phyloP scores from a whole-genome alignment of 2,329 filamentous ascomycete species.

The Fusarium beomiforme region DNA sequence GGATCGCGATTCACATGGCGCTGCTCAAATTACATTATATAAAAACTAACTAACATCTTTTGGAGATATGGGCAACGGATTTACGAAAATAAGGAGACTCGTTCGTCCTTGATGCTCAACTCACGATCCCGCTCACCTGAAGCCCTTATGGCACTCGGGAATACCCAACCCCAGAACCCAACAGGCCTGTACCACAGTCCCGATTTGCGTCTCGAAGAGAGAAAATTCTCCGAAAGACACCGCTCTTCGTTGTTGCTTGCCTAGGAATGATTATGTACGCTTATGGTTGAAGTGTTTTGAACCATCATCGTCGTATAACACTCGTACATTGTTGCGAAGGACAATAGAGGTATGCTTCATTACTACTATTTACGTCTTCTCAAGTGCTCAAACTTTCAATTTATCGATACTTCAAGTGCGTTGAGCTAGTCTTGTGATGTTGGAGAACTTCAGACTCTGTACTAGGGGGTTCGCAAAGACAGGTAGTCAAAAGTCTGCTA shows the following conservation, averaged over 20 bases:
- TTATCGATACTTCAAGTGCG: no score
- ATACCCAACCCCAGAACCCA: not conserved
- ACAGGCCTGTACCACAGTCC: accelerated
- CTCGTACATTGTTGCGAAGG: not conserved
- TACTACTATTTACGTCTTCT: accelerated
- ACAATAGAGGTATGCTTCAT: not conserved
- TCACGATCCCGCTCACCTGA: no score
- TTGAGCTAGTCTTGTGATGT: no score
- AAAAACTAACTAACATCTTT: no score
- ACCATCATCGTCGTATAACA: not conserved
- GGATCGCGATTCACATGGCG: no score
- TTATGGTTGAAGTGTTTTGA: not conserved
- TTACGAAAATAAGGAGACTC: not conserved
- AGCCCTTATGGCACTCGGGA: not conserved
- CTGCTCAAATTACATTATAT: no score
- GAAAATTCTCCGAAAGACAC: accelerated
- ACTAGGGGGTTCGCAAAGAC: no score
- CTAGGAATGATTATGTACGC: not conserved
- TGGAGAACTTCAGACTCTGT: no score
- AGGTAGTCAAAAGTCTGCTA: no score
- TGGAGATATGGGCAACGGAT: no score
- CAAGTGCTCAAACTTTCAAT: not conserved
- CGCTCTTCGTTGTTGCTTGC: not conserved
- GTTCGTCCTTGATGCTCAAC: not conserved
- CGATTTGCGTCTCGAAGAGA: accelerated